Percentiles rank a stretch among this genome's conserved stretches.
phyloP scores from a whole-genome alignment of 2,329 filamentous ascomycete genomes.

The Fragosphaeria purpurea region DNA sequence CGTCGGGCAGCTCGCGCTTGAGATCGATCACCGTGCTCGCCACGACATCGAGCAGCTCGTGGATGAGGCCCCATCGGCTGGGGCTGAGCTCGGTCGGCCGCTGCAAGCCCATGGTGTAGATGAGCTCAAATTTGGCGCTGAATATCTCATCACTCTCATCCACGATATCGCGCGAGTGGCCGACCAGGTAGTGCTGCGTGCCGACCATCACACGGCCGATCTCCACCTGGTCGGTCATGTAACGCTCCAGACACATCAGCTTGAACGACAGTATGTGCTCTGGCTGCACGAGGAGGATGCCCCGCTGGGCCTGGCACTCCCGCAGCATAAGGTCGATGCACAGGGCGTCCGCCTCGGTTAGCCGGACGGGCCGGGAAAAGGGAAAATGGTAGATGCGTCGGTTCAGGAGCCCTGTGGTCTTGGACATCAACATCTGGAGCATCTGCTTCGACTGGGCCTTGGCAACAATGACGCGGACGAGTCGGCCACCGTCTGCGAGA shows the following conservation, averaged over 20 bases:
- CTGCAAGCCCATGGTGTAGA: constrained; percentile 52
- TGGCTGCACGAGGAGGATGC: constrained; percentile 51
- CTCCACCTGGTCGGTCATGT: constrained; percentile 20
- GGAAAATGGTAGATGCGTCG: constrained; percentile 47
- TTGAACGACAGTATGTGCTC: constrained; percentile 56
- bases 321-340: constrained; percentile 28
- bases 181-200: constrained; percentile 35
- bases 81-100: constrained; percentile 40
- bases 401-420: constrained; percentile 45
- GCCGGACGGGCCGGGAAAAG: constrained; percentile 40
- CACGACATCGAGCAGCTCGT: constrained; percentile 40
- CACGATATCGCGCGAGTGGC: constrained; percentile 42
- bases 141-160: constrained; percentile 59
- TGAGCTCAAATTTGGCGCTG: constrained; percentile 48
- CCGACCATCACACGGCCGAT: constrained; percentile 26
- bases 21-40: constrained; percentile 18
- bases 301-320: constrained; percentile 38
- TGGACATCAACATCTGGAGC: constrained; percentile 41
- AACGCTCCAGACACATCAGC: constrained; percentile 46
- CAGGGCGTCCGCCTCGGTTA: constrained; percentile 21
- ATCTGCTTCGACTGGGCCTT: constrained; percentile 55
- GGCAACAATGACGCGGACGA: constrained; percentile 50
- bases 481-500: constrained; percentile 37
- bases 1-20: constrained; percentile 21
- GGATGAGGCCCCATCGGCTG: constrained; percentile 45